Conservation (phyloP, 129 eudicot species). For the Artemisia annua region DNA sequence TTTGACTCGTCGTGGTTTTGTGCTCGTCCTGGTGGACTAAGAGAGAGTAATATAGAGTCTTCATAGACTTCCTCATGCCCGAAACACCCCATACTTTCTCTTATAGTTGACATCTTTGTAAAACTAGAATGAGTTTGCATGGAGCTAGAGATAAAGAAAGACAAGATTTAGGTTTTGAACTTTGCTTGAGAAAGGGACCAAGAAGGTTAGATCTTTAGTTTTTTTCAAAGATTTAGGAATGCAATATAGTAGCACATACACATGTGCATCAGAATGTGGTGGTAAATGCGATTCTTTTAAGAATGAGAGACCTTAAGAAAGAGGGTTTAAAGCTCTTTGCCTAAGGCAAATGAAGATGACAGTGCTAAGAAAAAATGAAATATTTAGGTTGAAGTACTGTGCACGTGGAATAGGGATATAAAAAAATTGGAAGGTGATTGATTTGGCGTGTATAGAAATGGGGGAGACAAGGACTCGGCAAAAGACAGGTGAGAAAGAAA, state of each 20-base stretch:
- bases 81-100: conserved; percentile 45
- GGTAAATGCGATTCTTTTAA: no score
- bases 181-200: conserved; percentile 10
- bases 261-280: no score
- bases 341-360: conserved; percentile 25
- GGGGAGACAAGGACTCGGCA: conserved; percentile 62
- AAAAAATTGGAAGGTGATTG: conserved; percentile 32
- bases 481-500: conserved; percentile 40
- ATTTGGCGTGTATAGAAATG: conserved; percentile 55
- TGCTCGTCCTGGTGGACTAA: conserved; percentile 77
- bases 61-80: conserved; percentile 52
- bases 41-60: conserved; percentile 67
- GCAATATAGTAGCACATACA: no score
- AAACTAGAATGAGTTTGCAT: conserved; percentile 10
- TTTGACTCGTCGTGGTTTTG: conserved; percentile 26
- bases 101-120: conserved; percentile 48
- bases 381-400: conserved; percentile 26
- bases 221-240: no score
- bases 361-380: background rate
- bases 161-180: background rate
- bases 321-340: background rate
- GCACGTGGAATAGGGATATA: conserved; percentile 48
- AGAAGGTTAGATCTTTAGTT: background rate
- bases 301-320: background rate
- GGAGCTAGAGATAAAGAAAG: background rate